A percentile compares a stretch with the other conserved stretches of the same genome.
Evolutionary conservation across 2,329 filamentous ascomycete species (phyloP).

Genomic region (Annulohypoxylon truncatum): DNA sequence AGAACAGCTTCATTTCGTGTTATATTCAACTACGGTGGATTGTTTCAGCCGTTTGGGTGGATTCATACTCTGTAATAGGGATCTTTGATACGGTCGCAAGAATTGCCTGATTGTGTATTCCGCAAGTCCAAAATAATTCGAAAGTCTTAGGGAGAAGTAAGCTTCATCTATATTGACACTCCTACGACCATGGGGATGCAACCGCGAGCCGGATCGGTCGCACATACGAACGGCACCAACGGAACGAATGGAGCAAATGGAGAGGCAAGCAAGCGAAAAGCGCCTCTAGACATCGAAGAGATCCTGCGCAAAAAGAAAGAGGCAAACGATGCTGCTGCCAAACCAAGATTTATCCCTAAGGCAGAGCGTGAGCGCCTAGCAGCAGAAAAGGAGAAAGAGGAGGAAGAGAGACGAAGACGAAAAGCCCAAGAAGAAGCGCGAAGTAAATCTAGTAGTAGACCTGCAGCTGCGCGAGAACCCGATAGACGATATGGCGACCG

Average conservation of each 20-base stretch:
- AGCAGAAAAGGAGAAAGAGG: conserved; percentile 76
- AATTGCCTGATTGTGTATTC: not conserved
- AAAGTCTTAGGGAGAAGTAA: not conserved
- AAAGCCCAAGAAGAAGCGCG: conserved; percentile 49
- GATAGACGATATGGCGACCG: conserved; percentile 48
- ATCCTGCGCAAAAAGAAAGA: conserved; percentile 87
- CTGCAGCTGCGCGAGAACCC: conserved; percentile 48
- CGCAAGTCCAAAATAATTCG: not conserved
- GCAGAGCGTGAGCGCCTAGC: conserved; percentile 78
- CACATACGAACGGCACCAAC: conserved; percentile 32
- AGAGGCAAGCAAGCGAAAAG: conserved; percentile 43
- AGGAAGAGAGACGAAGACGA: conserved; percentile 60
- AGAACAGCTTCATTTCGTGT: conserved; percentile 10
- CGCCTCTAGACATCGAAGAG: conserved; percentile 84
- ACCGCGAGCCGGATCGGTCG: conserved; percentile 41
- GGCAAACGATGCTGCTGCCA: conserved; percentile 83
- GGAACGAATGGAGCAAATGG: conserved; percentile 29
- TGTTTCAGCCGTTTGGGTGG: not conserved
- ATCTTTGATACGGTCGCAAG: not conserved
- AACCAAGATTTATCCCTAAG: conserved; percentile 84
- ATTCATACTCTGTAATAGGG: not conserved
- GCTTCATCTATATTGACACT: conserved; percentile 1
- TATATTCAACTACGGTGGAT: not conserved
- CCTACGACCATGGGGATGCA: conserved; percentile 45
- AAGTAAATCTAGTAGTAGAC: conserved; percentile 23